Base-by-base conservation (phyloP, 768 basidiomycete species). In the Cystoderma amianthinum region DNA sequence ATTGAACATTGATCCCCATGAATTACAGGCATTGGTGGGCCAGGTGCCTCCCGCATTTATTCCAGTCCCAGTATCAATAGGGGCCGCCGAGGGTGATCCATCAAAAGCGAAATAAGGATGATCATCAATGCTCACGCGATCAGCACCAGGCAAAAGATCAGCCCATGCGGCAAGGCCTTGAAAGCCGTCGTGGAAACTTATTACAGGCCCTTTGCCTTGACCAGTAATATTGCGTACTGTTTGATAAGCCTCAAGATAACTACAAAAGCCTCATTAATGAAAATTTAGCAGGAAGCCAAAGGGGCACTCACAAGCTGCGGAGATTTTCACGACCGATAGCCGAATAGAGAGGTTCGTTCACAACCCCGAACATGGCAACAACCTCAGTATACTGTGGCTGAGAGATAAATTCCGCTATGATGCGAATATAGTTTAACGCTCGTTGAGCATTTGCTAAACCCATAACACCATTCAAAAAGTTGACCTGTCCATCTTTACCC, bases 371-470 rank as follows among this genome's bases (percentile, higher is more conserved):
- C 43, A 78, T 65, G 10, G 69, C 69, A 5, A 84, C 69, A 15
- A 90, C 73, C 41, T 82, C 64, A 43, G 62, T 65, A 67, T 84
- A 89, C 51, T 88, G 74, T 2, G 80, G 73, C 58, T 89, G 85
- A n/a, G 76, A 73, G 57, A 94, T 82, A 63, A 93, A 94, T 59
- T 87, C 84, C 39, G 78, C 72, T 52, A 86, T 65, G 36, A 81
- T 74, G n/a, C 89, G 76, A 48, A 93, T 84, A 51, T 85, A 81
- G 56, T 86, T 74, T 35, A 93, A 61, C 5, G 81, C 67, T 12
- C 90, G 77, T 58, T 92, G 80, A 13, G 85, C 90, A 50, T 94
- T 93, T 25, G 88, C 86, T 43, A 87, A 58, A 16, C 91, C 91
- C 91, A 92, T 92, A 24, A 80, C 75, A 21, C 82, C 81, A 47